Conservation (phyloP, 1,284 basidiomycete genomes). For the Cutaneotrichosporon curvatum region DNA sequence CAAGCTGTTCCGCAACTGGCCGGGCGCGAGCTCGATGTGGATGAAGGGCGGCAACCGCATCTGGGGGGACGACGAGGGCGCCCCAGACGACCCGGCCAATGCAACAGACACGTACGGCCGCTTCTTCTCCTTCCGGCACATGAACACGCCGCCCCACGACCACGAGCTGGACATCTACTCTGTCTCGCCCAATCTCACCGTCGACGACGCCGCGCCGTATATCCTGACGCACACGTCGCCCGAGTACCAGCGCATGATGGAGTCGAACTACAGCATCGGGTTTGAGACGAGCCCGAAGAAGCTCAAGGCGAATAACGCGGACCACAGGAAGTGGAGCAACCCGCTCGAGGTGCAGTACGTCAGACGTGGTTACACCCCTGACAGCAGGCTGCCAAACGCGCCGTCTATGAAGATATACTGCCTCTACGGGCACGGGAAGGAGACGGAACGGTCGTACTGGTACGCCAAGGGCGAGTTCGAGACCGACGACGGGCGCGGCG, state of each 20-base stretch:
- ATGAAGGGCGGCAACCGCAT: conserved; percentile 85
- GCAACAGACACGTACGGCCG: conserved; percentile 67
- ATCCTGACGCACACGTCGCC: conserved; percentile 76
- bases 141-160: conserved; percentile 23
- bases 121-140: conserved; percentile 69
- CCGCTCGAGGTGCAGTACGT: conserved; percentile 20
- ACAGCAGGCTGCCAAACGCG: conserved; percentile 61
- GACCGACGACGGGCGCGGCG: conserved; percentile 56
- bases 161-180: conserved; percentile 38
- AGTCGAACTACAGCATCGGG: conserved; percentile 84
- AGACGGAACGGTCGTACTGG: conserved; percentile 67
- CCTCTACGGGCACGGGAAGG: conserved; percentile 91
- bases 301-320: conserved; percentile 60
- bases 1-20: conserved; percentile 89
- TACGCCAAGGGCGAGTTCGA: conserved; percentile 66
- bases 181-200: conserved; percentile 67
- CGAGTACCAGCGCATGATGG: conserved; percentile 85
- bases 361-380: too few species aligned
- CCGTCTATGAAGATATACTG: conserved; percentile 92
- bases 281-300: conserved; percentile 69
- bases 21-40: conserved; percentile 89
- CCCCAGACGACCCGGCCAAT: conserved; percentile 56
- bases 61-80: conserved; percentile 63
- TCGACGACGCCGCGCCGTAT: conserved; percentile 67
- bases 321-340: conserved; percentile 49